Base-by-base conservation (phyloP, 306 rosid species). In the Castanea crenata region DNA sequence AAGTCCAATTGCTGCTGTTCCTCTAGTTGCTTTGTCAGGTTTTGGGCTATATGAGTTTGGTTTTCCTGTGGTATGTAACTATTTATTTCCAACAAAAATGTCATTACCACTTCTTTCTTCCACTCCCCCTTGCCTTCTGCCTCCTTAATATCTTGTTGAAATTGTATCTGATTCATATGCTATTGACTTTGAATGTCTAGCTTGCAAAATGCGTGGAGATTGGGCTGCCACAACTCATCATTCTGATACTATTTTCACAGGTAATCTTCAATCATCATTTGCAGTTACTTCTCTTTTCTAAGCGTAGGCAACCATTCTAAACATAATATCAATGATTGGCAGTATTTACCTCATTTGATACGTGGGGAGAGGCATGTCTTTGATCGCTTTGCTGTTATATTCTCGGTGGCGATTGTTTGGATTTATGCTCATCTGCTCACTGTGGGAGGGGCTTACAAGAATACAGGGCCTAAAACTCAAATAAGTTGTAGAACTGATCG, bases 1-100 rank as follows among this genome's bases (percentile, higher is more conserved):
- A 67, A 95, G 98, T 80, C 99, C 99, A 27, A 90, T 95, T 65
- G 86, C 98, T 51, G 93, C 99, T 71, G 87, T 87, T 85, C 99
- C 98, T 44, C 80, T 95, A 91, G 96, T 95, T 59, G 93, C 96
- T 67, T 76, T 93, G 74, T 90, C 97, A 18, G 99, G 99, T 76
- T 93, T 91, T 79, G 99, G 98, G 70, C 89, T 95, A 46, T 90
- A 91, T 79, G 90, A 91, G 78, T 63, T 89, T 41, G 99, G 98
- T 54, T 95, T 95, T 76, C 99, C 99, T 18, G 84, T 90, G 98
- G 98, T 93, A 90, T 19, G 87, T 73, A 52, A 82, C 69, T 78
- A 25, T 77, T 34, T 79, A 41, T 7, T 71, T 70, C 54, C 5
- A 6, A 62, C 41, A 70, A 29, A 20, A 25, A 46, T 35, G 58